Evolutionary conservation across 495 filamentous ascomycete genomes (phyloP), one percentile per base, ranked within the genome.

Genomic region (Aspergillus campestris): DNA sequence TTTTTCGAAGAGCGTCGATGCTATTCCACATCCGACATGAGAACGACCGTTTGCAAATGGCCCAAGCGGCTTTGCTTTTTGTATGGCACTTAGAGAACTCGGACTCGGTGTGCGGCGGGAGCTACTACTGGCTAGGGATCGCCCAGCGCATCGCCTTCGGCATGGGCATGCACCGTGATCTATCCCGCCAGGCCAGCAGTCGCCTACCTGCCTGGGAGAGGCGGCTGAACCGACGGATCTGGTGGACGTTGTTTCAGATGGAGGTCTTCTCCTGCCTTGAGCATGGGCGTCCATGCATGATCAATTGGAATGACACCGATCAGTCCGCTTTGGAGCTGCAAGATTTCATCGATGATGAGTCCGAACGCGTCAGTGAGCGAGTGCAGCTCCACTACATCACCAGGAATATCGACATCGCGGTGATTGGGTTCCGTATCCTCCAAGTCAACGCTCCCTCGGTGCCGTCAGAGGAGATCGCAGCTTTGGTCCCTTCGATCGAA

Each of bases 51-150:
- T 31, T 42, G 6, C 14, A 41, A 7, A 11, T 51, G 5, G 45
- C 51, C 8, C 54, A 57, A 40, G 52, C 51, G 3, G 52, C 54
- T 5, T 18, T 57, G 5, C 42, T 57, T 13, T 42, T 57, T n/a
- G 38, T 48, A 6, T 46, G 54, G 38, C 41, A 57, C 33, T 38
- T 43, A 7, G 52, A 49, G 9, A 37, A 44, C 24, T 11, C 28
- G 3, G 54, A 57, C 35, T 40, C 43, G 7, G 52, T 57, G 5
- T 15, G 31, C 28, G 42, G 31, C 29, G 49, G 49, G 7, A 33
- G 38, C 12, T 57, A 41, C 15, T 53, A 51, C 34, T 58, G 52
- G 55, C 18, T 40, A 8, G 55, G 55, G 13, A 44, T 49, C 29
- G 55, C 55, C 3, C 15, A 24, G 24, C 53, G 55, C 37, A 56